Conservation (phyloP, 352 stramenopile species). For the Phytophthora pinifolia region DNA sequence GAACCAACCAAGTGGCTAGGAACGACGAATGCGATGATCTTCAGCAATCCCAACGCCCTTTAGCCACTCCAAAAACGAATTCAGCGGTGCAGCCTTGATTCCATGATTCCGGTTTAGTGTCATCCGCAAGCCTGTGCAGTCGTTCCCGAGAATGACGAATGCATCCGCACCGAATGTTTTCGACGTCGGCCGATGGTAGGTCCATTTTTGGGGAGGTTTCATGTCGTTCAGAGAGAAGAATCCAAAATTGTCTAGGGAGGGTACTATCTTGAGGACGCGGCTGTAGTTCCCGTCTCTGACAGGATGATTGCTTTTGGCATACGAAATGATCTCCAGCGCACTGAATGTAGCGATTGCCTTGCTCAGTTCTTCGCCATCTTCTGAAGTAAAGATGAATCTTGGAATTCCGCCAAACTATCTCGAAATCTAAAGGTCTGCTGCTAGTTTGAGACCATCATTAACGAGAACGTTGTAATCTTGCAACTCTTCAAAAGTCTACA, state of each 20-base stretch:
- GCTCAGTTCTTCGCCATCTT: neutral
- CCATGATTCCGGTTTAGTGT: conserved; percentile 8
- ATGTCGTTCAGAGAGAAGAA: conserved; percentile 5
- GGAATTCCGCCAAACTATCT: conserved; percentile 19
- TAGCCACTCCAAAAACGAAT: conserved; percentile 9
- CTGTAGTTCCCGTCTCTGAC: conserved; percentile 17
- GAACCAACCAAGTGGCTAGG: conserved; percentile 5
- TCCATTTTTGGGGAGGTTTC: conserved; percentile 1
- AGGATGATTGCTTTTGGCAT: conserved; percentile 1
- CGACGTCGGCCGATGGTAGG: conserved; percentile 7
- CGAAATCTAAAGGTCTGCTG: conserved; percentile 12
- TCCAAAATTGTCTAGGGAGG: neutral
- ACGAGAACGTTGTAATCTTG: conserved; percentile 7
- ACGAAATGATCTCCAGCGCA: conserved; percentile 8
- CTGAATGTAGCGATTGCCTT: conserved; percentile 6
- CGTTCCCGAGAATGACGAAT: neutral
- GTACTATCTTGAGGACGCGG: conserved; percentile 14
- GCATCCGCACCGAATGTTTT: conserved; percentile 8
- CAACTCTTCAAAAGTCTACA: conserved; percentile 9
- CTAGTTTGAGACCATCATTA: neutral
- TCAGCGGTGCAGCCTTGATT: conserved; percentile 8
- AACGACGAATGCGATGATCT: conserved; percentile 14
- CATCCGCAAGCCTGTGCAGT: conserved; percentile 9
- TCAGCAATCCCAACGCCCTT: neutral
- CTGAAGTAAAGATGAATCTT: conserved; percentile 4